Percentiles rank a stretch among this genome's conserved stretches.
Evolutionary conservation across 768 basidiomycete species (phyloP).

Genomic region (Termitomyces sp.): DNA sequence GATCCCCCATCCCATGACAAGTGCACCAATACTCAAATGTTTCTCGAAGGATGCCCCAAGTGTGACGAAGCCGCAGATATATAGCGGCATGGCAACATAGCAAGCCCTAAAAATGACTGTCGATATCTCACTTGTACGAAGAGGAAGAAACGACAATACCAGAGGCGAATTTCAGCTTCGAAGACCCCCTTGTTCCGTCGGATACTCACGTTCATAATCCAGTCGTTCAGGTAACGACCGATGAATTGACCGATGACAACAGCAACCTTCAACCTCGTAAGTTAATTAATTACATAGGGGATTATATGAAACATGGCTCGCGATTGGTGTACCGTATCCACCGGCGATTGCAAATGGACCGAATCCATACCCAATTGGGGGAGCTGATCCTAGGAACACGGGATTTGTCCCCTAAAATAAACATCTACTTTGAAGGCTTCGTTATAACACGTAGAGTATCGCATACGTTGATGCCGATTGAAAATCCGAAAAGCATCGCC

Average conservation of each 20-base stretch:
- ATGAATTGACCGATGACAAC: constrained; percentile 31
- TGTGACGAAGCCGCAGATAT: constrained; percentile 46
- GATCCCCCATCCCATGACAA: constrained; percentile 59
- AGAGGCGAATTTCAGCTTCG: constrained; percentile 41
- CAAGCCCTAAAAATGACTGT: constrained; percentile 33
- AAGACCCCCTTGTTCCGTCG: constrained; percentile 33
- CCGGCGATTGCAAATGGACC: constrained; percentile 33
- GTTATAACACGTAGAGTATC: background rate
- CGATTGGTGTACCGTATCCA: constrained; percentile 33
- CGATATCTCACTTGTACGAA: background rate
- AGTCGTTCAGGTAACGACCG: constrained; percentile 32
- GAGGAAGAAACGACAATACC: constrained; percentile 20
- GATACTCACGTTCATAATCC: constrained; percentile 26
- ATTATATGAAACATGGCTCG: constrained; percentile 5
- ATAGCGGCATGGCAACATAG: constrained; percentile 47
- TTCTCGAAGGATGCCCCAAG: constrained; percentile 47
- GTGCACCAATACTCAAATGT: constrained; percentile 35
- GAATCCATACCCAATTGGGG: constrained; percentile 30
- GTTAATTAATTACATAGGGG: background rate
- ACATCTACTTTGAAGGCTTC: constrained; percentile 16
- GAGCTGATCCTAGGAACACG: constrained; percentile 20
- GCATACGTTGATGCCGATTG: constrained; percentile 30
- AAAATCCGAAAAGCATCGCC: constrained; percentile 25
- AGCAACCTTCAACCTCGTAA: constrained; percentile 18
- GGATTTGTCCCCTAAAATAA: constrained; percentile 25